These are phyloP conservation scores for Triglochin maritima DNA, from an alignment of 106 monocot species.

Conservation along the genomic window DNA sequence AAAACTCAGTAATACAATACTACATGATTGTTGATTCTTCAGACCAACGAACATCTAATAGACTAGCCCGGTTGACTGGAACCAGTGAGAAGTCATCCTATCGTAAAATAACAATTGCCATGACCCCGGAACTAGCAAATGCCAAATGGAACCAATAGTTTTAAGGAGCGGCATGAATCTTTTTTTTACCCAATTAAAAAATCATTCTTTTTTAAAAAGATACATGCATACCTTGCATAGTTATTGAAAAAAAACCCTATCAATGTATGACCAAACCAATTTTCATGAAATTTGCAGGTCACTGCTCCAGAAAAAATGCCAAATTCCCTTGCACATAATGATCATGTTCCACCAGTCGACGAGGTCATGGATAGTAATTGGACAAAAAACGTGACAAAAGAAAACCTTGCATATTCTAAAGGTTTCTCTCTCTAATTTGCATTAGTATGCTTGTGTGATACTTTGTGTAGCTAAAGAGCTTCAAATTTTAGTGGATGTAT, in stretches of 20 bases:
- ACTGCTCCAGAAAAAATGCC: not conserved
- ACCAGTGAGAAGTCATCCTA: too few species aligned
- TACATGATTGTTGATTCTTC: too few species aligned
- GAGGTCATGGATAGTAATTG: slow-evolving; percentile 11
- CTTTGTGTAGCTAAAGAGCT: not conserved
- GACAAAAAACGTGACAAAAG: slow-evolving; percentile 4
- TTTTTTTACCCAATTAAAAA: not conserved
- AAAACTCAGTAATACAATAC: too few species aligned
- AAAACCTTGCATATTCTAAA: not conserved
- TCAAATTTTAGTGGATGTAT: too few species aligned
- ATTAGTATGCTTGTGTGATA: not conserved
- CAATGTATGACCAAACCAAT: not conserved
- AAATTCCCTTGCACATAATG: not conserved
- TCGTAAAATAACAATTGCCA: too few species aligned
- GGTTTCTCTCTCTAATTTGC: not conserved
- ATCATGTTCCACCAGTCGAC: slow-evolving; percentile 6
- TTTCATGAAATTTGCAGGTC: not conserved
- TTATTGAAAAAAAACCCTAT: too few species aligned
- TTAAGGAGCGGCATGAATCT: not conserved
- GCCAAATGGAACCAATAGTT: too few species aligned
- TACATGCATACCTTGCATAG: too few species aligned
- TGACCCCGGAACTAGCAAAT: too few species aligned
- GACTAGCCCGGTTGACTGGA: too few species aligned
- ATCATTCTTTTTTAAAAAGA: not conserved
- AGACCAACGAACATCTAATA: too few species aligned